Conservation (phyloP, 1,139 yeast genomes). For the Candida gigantensis region DNA sequence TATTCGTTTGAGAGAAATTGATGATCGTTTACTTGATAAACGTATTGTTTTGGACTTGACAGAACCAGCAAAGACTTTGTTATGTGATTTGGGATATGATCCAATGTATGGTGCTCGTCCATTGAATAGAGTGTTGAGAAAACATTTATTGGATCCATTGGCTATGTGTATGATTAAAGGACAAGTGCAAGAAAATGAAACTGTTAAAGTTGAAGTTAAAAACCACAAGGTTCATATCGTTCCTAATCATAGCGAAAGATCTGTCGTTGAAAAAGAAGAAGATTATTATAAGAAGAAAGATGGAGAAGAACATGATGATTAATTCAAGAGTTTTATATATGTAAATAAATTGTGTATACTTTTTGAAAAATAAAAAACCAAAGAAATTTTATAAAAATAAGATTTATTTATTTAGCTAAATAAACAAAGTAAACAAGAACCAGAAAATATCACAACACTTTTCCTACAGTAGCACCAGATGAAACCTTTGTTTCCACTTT, state of each 20-base stretch:
- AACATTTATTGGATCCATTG: conserved; percentile 79
- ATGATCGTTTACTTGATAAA: conserved; percentile 74
- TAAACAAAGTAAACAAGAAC: too few relatives aligned
- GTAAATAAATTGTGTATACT: too few relatives aligned
- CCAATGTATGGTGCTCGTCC: conserved; percentile 95
- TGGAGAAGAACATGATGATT: conserved; percentile 12
- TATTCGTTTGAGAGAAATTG: conserved; percentile 77
- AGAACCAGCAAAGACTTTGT: conserved; percentile 69
- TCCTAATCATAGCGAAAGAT: conserved; percentile 44
- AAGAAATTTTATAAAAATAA: neutral
- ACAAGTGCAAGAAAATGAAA: conserved; percentile 68
- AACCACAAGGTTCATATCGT: conserved; percentile 34
- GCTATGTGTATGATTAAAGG: conserved; percentile 81
- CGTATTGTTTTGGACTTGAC: conserved; percentile 65
- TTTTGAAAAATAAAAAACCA: too few relatives aligned
- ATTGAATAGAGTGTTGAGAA: conserved; percentile 84
- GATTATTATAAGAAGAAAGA: conserved; percentile 7
- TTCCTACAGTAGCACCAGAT: conserved; percentile 50
- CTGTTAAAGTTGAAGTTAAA: conserved; percentile 44
- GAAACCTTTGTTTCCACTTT: conserved; percentile 51
- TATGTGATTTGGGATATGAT: conserved; percentile 86
- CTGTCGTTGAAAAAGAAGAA: conserved; percentile 12
- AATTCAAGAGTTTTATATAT: neutral
- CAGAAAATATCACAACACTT: conserved; percentile 32
- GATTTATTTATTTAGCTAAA: neutral